phyloP scores from a whole-genome alignment of 352 stramenopile genomes.

The Phytophthora fragariae region DNA sequence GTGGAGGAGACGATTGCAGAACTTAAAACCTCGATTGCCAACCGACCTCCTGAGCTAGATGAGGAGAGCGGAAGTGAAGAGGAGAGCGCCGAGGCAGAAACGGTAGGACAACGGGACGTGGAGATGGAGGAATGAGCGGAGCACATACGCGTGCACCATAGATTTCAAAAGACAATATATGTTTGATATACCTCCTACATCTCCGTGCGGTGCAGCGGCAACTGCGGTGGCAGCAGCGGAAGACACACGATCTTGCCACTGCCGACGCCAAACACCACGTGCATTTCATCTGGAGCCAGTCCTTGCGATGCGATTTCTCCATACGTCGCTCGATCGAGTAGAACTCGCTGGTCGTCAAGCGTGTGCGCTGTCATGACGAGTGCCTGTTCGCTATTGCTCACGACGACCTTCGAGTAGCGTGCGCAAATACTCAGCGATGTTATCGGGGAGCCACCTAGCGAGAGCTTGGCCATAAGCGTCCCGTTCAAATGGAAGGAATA shows the following conservation, averaged over 20 bases:
- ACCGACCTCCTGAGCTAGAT: conserved; percentile 58
- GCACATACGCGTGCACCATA: conserved; percentile 42
- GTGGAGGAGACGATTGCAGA: conserved; percentile 69
- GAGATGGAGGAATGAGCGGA: conserved; percentile 82
- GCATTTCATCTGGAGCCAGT: conserved; percentile 78
- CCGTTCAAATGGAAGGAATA: conserved; percentile 85
- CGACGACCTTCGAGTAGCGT: conserved; percentile 72
- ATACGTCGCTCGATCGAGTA: conserved; percentile 55
- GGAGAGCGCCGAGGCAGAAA: conserved; percentile 35
- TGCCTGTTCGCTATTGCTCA: conserved; percentile 64
- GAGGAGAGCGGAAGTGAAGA: conserved; percentile 61
- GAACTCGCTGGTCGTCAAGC: conserved; percentile 55
- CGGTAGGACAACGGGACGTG: conserved; percentile 67
- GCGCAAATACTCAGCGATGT: conserved; percentile 60
- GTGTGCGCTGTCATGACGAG: conserved; percentile 58
- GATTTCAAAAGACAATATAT: conserved; percentile 60
- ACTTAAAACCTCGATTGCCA: conserved; percentile 67
- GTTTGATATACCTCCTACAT: conserved; percentile 46
- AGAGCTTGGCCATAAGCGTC: conserved; percentile 52
- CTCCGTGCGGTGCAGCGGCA: conserved; percentile 19
- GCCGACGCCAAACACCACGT: conserved; percentile 75
- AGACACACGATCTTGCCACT: conserved; percentile 62
- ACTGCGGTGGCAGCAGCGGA: conserved; percentile 43
- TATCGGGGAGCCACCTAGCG: conserved; percentile 52
- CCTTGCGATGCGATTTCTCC: conserved; percentile 67